phyloP scores from a whole-genome alignment of 2,329 filamentous ascomycete genomes.

The Verticillium nonalfalfae region DNA sequence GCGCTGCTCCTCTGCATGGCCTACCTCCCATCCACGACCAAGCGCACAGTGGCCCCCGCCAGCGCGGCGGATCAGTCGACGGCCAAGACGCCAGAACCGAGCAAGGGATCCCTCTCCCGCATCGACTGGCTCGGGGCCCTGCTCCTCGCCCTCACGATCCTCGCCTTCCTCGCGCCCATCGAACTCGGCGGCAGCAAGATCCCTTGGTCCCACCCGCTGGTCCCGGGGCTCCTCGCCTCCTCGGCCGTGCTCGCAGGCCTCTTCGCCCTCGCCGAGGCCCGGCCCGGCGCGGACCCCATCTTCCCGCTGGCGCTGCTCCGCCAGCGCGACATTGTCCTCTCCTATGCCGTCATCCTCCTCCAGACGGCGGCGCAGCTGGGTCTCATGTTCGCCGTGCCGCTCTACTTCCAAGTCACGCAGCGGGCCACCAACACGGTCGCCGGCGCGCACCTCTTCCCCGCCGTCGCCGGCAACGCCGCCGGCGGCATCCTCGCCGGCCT shows the following conservation, averaged over 20 bases:
- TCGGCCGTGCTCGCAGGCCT: slow-evolving; percentile 20
- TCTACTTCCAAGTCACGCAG: slow-evolving; percentile 63
- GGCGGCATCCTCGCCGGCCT: slow-evolving; percentile 55
- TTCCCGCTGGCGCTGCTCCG: slow-evolving; percentile 48
- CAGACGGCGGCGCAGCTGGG: slow-evolving; percentile 48
- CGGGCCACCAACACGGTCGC: slow-evolving; percentile 50
- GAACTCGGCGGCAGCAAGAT: slow-evolving; percentile 31
- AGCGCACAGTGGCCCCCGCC: neutral
- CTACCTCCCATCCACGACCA: slow-evolving; percentile 36
- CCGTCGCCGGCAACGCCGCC: slow-evolving; percentile 58
- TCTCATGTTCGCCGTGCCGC: slow-evolving; percentile 54
- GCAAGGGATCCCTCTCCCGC: slow-evolving; percentile 23
- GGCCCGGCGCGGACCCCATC: slow-evolving; percentile 45
- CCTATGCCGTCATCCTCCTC: slow-evolving; percentile 42
- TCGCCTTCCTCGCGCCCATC: slow-evolving; percentile 30
- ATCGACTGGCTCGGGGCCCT: slow-evolving; percentile 54
- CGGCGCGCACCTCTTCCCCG: slow-evolving; percentile 56
- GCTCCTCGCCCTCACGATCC: slow-evolving; percentile 45
- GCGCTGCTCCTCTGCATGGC: slow-evolving; percentile 46
- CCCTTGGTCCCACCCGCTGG: slow-evolving; percentile 28
- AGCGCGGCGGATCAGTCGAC: neutral
- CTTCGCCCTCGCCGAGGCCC: slow-evolving; percentile 22
- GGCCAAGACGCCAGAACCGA: neutral
- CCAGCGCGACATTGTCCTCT: slow-evolving; percentile 44
- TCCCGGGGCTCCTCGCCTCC: slow-evolving; percentile 21